Evolutionary conservation across 2,329 filamentous ascomycete genomes (phyloP).

Genomic region (Penicillium thymicola): DNA sequence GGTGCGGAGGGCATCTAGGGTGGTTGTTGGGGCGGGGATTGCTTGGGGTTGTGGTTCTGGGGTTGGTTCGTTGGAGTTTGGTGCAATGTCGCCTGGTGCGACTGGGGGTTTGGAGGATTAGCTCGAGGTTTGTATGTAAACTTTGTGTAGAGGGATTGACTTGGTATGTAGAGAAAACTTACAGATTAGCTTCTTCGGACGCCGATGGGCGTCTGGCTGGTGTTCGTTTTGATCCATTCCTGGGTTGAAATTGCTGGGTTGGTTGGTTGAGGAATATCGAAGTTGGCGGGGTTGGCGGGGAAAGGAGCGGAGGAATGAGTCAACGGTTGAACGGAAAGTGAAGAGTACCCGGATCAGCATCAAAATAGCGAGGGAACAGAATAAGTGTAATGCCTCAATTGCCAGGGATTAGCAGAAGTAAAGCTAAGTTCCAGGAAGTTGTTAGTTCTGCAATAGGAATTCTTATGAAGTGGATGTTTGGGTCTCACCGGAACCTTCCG

Average conservation of each 20-base stretch:
- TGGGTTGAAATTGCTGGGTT: not conserved
- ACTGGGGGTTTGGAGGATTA: conserved; percentile 27
- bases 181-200: conserved; percentile 45
- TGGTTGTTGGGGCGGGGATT: not conserved
- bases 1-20: conserved; percentile 28
- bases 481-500: not conserved
- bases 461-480: not conserved
- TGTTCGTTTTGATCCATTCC: conserved; percentile 12
- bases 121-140: not conserved
- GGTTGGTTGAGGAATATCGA: conserved; percentile 1
- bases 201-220: conserved; percentile 19
- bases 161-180: conserved; percentile 9
- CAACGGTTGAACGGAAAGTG: not conserved
- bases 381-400: not conserved
- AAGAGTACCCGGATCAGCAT: not conserved
- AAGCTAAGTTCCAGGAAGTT: not conserved
- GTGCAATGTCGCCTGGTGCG: conserved; percentile 43
- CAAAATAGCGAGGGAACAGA: not conserved
- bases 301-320: not conserved
- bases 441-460: not conserved
- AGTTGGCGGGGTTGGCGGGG: conserved; percentile 9
- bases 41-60: conserved; percentile 11
- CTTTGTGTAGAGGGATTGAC: not conserved
- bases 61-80: conserved; percentile 16
- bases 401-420: not conserved